Evolutionary conservation across 805 yeast genomes (phyloP), one percentile per base, ranked within the genome.

Genomic region (Barnettozyma salicaria): DNA sequence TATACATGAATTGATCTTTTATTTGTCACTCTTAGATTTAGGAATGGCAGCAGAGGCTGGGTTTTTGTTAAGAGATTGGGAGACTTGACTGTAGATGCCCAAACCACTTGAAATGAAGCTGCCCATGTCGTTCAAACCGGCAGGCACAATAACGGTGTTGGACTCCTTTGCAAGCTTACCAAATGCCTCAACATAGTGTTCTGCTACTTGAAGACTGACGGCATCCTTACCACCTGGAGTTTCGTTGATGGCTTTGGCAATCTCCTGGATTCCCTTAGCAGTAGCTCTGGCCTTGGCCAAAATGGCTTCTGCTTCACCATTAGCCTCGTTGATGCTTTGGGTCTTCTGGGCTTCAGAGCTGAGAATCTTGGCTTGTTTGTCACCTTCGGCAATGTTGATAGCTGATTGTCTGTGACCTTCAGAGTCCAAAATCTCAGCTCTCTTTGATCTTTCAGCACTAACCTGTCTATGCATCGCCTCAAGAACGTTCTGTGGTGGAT

Each of bases 401-500:
- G 75, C 80, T 24, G 86, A 68, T 55, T 81, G 87, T 56, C 88
- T 73, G 37, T 73, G 75, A 59, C 95, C 95, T 62, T 85, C 95
- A 30, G 87, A 77, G 53, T 85, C 95, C 54, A 85, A 70, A 47
- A 85, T 85, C 58, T 85, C 90, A 3, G 95, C 95, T 43, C 95
- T 68, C 58, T 86, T 86, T 35, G 88, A 78, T 49, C 95, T 68
- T 59, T 86, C 95, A 30, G 94, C 92, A 41, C 81, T 73, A 18
- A 86, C 95, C 60, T 83, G 95, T 56, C 90, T 74, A 60, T 85
- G 95, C 95, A 85, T 86, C 19, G 95, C 92, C 51, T 81, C 89
- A 50, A 85, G 72, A 9, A 85, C 95, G 48, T 83, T 82, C 25
- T 71, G 70, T 3, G 95, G 95, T 2, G 95, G 95, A 56, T 85